Base-by-base conservation (phyloP, 768 basidiomycete species). In the Termitomyces sp. region DNA sequence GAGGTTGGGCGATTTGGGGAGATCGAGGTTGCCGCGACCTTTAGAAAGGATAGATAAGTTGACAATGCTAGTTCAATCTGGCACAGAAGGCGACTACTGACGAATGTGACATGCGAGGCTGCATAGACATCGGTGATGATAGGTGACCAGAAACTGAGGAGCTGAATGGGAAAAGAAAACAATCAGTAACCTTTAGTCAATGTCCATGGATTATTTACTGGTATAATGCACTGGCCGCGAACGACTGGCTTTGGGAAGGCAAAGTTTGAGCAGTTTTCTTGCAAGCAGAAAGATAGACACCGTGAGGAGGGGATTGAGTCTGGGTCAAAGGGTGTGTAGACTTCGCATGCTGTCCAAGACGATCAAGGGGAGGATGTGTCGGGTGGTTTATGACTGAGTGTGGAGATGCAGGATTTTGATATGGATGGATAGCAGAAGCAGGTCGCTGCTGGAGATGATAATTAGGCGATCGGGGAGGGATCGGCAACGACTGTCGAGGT, bases 81-180 rank as follows among this genome's bases (percentile, higher is more conserved):
- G 48, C 7, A 52, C 35, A 20, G 7, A 16, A 28, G 45, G 24
- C 18, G 39, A 57, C 16, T 20, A 61, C 67, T 61, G 33, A 68
- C 67, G 61, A 65, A 53, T 64, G 58, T 24, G 62, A 64, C 46
- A 59, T 59, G 22, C 63, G 60, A 18, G 63, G 61, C 13, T 57
- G 62, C 57, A 60, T 56, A 20, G 62, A 36, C 53, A 49, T 65
- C 36, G 64, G 60, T 40, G 51, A 40, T 7, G 71, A 64, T 24
- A 84, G 58, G 53, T 84, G 78, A 2, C 83, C 76, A 56, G 85
- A 83, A 22, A 88, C 82, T 39, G 85, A 78, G 55, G 83, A 78
- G 66, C 86, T 86, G 65, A 36, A 57, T 24, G 53, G 4, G 33
- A 33, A n/a, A 12, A 40, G 28, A n/a, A 36, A 51, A 32, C 24